These are phyloP conservation scores for Aspergillus costaricaensis DNA, from an alignment of 2,329 filamentous ascomycete genomes.

Conservation along the genomic window DNA sequence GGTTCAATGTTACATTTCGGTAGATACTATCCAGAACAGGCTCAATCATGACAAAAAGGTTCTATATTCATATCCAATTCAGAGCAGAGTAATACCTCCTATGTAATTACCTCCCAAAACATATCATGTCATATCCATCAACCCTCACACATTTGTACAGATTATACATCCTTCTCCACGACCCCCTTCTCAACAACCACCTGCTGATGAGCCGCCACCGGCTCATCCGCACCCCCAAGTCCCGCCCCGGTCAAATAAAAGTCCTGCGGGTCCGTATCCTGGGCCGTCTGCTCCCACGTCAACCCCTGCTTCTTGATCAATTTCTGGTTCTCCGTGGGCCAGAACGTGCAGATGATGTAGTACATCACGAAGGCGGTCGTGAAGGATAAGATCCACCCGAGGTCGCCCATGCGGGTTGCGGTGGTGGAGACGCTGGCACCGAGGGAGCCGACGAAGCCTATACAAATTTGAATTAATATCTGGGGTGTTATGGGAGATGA, in stretches of 20 bases:
- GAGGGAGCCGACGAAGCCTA: constrained; percentile 5
- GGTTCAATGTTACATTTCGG: too few relatives aligned
- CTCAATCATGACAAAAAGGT: too few relatives aligned
- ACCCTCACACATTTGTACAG: too few relatives aligned
- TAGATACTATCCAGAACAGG: too few relatives aligned
- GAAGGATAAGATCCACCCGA: constrained; percentile 7
- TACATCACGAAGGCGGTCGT: neutral
- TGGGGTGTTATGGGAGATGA: neutral
- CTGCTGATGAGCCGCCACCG: neutral
- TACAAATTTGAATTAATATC: neutral
- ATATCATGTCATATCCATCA: too few relatives aligned
- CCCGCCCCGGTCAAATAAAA: neutral
- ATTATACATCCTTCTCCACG: neutral
- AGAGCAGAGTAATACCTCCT: too few relatives aligned
- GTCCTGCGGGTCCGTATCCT: neutral
- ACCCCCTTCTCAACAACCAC: neutral
- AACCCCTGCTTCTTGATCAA: neutral
- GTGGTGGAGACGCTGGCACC: neutral
- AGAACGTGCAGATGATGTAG: neutral
- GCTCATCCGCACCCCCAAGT: neutral
- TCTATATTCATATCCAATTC: too few relatives aligned
- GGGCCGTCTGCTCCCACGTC: neutral
- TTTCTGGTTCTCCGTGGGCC: constrained; percentile 3
- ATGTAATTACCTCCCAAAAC: too few relatives aligned
- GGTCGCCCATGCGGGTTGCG: constrained; percentile 2